Evolutionary conservation across 352 stramenopile species (phyloP).

Genomic region (Pythium brassicae): DNA sequence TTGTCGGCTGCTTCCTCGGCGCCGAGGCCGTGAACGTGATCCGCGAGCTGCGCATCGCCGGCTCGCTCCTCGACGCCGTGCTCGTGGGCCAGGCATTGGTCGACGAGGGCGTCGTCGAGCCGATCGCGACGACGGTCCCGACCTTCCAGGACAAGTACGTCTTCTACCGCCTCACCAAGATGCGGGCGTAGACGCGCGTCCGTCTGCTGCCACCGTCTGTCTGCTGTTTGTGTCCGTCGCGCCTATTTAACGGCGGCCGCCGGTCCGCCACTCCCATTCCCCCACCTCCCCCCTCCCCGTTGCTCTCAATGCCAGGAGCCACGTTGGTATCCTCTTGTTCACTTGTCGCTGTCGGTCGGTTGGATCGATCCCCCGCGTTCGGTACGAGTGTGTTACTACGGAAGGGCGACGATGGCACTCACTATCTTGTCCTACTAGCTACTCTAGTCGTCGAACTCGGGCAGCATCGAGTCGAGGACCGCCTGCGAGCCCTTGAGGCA

Average conservation of each 20-base stretch:
- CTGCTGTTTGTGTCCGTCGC: conserved; percentile 15
- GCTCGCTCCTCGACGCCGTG: conserved; percentile 71
- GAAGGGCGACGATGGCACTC: background rate
- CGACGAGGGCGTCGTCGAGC: conserved; percentile 76
- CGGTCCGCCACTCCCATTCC: background rate
- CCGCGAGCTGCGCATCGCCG: conserved; percentile 66
- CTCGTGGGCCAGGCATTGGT: conserved; percentile 75
- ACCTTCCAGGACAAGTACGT: conserved; percentile 87
- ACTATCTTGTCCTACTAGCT: background rate
- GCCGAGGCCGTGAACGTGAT: conserved; percentile 83
- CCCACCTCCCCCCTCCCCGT: background rate
- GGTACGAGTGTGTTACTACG: background rate
- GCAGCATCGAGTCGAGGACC: conserved; percentile 13
- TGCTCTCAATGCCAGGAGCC: background rate
- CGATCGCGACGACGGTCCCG: conserved; percentile 60
- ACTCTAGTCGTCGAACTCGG: conserved; percentile 7
- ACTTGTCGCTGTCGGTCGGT: too few relatives aligned
- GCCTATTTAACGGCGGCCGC: conserved; percentile 36
- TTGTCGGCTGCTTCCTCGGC: conserved; percentile 75
- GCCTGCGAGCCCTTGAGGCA: conserved; percentile 16
- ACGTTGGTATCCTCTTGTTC: too few relatives aligned
- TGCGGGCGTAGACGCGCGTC: conserved; percentile 25
- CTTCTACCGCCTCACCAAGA: conserved; percentile 73
- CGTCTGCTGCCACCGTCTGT: background rate
- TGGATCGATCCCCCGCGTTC: too few relatives aligned